Percentiles rank a stretch among this genome's conserved stretches.
These are phyloP conservation scores for Xylaria bambusicola DNA, from an alignment of 495 filamentous ascomycete species.

Conservation along the genomic window DNA sequence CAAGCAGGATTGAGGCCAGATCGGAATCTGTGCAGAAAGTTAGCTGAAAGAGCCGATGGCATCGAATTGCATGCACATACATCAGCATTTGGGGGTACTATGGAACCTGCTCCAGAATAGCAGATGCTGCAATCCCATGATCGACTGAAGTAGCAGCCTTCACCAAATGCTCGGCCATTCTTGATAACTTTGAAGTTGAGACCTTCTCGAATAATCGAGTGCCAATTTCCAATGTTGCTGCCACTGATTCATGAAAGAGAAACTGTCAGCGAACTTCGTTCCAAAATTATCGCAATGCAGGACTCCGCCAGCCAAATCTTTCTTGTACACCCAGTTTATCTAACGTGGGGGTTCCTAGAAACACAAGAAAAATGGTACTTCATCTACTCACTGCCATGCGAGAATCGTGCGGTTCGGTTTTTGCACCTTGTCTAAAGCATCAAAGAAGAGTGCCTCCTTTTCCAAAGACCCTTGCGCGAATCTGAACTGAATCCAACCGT, in stretches of 20 bases:
- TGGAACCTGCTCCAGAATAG: too few relatives aligned
- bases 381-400: constrained; percentile 46
- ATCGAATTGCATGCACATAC: too few relatives aligned
- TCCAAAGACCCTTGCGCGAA: constrained; percentile 89
- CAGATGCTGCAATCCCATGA: constrained; percentile 58
- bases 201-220: constrained; percentile 82
- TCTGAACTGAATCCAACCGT: constrained; percentile 75
- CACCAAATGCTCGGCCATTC: constrained; percentile 71
- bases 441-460: constrained; percentile 80
- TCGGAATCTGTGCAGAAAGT: neutral
- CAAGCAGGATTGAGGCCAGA: constrained; percentile 71
- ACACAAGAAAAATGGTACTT: constrained; percentile 42
- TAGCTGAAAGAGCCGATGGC: too few relatives aligned
- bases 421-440: constrained; percentile 58
- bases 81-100: too few relatives aligned
- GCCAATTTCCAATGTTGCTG: constrained; percentile 78
- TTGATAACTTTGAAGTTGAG: constrained; percentile 65
- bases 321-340: too few relatives aligned
- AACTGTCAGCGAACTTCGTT: neutral
- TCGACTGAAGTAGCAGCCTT: constrained; percentile 80
- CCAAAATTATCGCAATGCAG: neutral
- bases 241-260: constrained; percentile 43
- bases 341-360: too few relatives aligned
- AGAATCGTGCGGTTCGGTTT: constrained; percentile 27
- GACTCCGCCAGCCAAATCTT: too few relatives aligned